These are phyloP conservation scores for Allomyces macrogynus DNA, from an alignment of 192 early-diverging fungal species.

Conservation along the genomic window DNA sequence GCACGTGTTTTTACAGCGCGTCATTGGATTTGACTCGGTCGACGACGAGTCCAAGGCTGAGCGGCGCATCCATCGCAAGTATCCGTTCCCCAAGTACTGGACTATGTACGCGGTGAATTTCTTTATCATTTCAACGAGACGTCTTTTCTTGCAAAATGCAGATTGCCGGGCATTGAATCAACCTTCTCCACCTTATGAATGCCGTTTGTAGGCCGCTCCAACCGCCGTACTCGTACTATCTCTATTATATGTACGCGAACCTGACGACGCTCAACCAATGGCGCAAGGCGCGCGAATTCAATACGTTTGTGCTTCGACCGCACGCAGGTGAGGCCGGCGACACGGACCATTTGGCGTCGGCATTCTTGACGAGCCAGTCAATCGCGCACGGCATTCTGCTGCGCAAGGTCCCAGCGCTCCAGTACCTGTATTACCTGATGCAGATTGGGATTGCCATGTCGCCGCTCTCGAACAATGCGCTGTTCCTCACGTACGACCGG, in stretches of 20 bases:
- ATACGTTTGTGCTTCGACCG: slow-evolving; percentile 82
- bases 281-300: slow-evolving; percentile 51
- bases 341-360: slow-evolving; percentile 74
- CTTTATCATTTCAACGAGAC: no score
- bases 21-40: slow-evolving; percentile 82
- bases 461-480: slow-evolving; percentile 86
- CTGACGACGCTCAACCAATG: slow-evolving; percentile 60
- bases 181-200: slow-evolving; percentile 20
- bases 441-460: slow-evolving; percentile 95
- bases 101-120: slow-evolving; percentile 2
- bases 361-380: slow-evolving; percentile 65
- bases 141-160: no score
- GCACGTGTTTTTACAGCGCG: slow-evolving; percentile 80
- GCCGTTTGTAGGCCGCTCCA: slow-evolving; percentile 22
- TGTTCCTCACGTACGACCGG: slow-evolving; percentile 81
- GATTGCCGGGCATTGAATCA: not conserved
- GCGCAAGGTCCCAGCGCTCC: slow-evolving; percentile 79
- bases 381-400: slow-evolving; percentile 87
- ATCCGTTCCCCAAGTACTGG: slow-evolving; percentile 44
- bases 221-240: slow-evolving; percentile 85
- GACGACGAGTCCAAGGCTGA: slow-evolving; percentile 89
- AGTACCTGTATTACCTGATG: slow-evolving; percentile 86
- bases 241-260: slow-evolving; percentile 83
- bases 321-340: slow-evolving; percentile 92
- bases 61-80: slow-evolving; percentile 61